These are phyloP conservation scores for Keithomyces neogunnii DNA, from an alignment of 2,329 filamentous ascomycete species.

Conservation along the genomic window DNA sequence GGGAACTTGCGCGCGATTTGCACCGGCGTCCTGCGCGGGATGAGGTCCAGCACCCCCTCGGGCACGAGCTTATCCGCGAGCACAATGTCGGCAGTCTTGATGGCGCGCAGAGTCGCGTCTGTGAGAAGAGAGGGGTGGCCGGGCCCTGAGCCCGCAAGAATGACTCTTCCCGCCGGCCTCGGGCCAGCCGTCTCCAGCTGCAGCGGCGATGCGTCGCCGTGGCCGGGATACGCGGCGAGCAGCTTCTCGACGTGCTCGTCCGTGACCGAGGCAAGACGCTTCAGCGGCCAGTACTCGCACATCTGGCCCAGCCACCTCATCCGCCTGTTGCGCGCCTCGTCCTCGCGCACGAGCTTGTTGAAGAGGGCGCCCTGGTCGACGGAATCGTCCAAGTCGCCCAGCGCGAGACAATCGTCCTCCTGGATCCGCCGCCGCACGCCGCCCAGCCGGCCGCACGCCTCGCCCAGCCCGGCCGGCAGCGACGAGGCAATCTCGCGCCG, in stretches of 20 bases:
- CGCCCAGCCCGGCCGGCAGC: conserved; percentile 66
- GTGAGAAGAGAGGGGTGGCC: conserved; percentile 91
- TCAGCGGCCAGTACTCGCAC: conserved; percentile 96
- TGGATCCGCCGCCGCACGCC: conserved; percentile 61
- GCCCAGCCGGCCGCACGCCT: conserved; percentile 70
- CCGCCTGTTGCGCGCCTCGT: conserved; percentile 67
- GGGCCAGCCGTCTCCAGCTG: conserved; percentile 26
- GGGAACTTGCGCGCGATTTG: conserved; percentile 96
- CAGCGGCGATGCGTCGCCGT: conserved; percentile 13
- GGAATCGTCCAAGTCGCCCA: conserved; percentile 46
- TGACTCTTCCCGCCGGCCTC: conserved; percentile 54
- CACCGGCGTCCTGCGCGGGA: conserved; percentile 81
- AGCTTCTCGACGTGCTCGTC: conserved; percentile 72
- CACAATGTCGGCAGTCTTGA: conserved; percentile 66
- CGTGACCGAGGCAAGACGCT: conserved; percentile 67
- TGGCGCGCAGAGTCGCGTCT: conserved; percentile 68
- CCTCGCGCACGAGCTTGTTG: conserved; percentile 71
- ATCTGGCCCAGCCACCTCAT: conserved; percentile 94
- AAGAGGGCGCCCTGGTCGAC: conserved; percentile 72
- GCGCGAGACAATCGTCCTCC: conserved; percentile 54
- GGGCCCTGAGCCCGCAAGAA: conserved; percentile 85
- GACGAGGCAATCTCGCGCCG: conserved; percentile 78
- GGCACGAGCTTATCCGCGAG: conserved; percentile 84
- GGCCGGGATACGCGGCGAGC: conserved; percentile 58
- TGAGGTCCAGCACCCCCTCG: conserved; percentile 74